Evolutionary conservation across 208 protist genomes (phyloP), one percentile per base, ranked within the genome.

Genomic region (Trypanosomatidae sp.): DNA sequence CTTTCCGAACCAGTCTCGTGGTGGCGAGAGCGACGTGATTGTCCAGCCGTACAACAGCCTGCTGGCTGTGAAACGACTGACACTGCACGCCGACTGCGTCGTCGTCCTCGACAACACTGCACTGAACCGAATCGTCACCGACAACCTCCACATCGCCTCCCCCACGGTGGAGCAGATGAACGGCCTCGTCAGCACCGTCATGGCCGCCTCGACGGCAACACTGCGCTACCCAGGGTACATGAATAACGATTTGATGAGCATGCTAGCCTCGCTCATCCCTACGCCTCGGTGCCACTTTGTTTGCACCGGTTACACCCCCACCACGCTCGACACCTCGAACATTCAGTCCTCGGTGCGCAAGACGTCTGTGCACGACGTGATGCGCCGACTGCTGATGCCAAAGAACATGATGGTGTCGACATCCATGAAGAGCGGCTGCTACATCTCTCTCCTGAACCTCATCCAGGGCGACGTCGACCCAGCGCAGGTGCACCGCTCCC

Each of bases 1-100:
- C 17, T 99, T 99, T 79, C 99, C 99, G 5, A 92, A 95, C 75
- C 81, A 93, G 65, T 88, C 87, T 7, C 83, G 82, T 44, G 86
- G 82, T 8, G 89, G 86, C 15, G 88, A 91, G 52, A 91, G 79
- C 66, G 98, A 99, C 71, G 98, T 99, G 13, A 99, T 99, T 66
- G 99, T 99, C 46, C 98, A 99, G 85, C 98, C 99, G n/a, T 99
- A 99, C 89, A 99, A 99, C 81, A 98, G 97, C 25, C 70, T 99
- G 10, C 85, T 99, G 5, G 99, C 99, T n/a, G 90, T 99, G 25
- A 99, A 99, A 83, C 88, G 99, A 33, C 88, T 99, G 9, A 99
- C 94, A 8, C 83, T 98, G 33, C 94, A 99, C 71, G 98, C 98
- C 13, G 99, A 99, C 78, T 96, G 91, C 36, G 96, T 99, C 19